Conservation (phyloP, 202 grass and related monocot species). For the Panicum hallii region DNA sequence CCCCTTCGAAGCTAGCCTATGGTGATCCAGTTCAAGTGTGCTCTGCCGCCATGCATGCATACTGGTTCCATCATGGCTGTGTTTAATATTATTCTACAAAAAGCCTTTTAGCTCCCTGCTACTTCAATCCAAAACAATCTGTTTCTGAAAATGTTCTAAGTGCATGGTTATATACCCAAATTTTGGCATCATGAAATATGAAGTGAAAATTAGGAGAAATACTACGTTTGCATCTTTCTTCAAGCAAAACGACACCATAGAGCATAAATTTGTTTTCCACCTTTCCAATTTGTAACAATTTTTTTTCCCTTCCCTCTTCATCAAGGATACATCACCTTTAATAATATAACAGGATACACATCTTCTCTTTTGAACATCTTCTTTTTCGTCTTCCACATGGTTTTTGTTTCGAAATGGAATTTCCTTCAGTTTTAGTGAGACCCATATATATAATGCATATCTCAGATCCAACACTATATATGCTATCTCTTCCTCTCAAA, state of each 20-base stretch:
- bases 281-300: background rate
- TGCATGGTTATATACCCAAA: background rate
- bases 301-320: background rate
- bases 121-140: background rate
- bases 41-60: background rate
- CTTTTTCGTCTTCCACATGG: background rate
- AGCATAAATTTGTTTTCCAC: background rate
- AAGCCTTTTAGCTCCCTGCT: background rate
- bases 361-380: background rate
- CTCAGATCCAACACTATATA: conserved; percentile 33
- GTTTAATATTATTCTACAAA: background rate
- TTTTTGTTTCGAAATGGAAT: background rate
- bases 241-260: background rate
- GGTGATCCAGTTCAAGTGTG: background rate
- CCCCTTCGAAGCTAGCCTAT: background rate
- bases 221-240: background rate
- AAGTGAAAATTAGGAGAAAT: conserved; percentile 1
- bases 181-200: conserved; percentile 44
- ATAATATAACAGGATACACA: background rate
- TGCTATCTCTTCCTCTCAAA: background rate
- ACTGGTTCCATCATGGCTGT: conserved; percentile 31
- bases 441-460: background rate
- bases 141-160: conserved; percentile 10
- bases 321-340: background rate
- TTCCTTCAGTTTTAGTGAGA: background rate